Evolutionary conservation across 1,284 basidiomycete species (phyloP).

Genomic region (Cutaneotrichosporon dermatis): DNA sequence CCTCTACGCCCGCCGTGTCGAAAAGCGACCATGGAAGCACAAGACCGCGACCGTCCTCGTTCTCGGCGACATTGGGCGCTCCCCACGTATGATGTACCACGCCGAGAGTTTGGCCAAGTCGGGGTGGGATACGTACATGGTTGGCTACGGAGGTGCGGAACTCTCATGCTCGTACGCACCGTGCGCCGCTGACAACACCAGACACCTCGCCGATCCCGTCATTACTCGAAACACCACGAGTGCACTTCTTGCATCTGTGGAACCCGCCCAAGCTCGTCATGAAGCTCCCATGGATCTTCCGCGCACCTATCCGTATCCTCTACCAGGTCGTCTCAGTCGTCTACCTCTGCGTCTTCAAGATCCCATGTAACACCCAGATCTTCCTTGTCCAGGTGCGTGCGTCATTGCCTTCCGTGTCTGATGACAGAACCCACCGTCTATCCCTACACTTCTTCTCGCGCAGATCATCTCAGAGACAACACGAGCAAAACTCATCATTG

Average conservation of each 20-base stretch:
- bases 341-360: conserved; percentile 55
- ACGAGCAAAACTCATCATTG: conserved; percentile 83
- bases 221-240: conserved; percentile 60
- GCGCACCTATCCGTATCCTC: conserved; percentile 75
- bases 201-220: conserved; percentile 70
- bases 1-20: conserved; percentile 10
- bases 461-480: conserved; percentile 65
- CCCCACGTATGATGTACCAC: conserved; percentile 98
- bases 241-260: conserved; percentile 64
- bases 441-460: conserved; percentile 85
- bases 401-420: background rate
- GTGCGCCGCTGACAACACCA: conserved; percentile 34
- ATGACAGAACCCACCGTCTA: conserved; percentile 85
- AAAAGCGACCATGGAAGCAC: conserved; percentile 21
- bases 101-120: conserved; percentile 82
- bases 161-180: too few species aligned
- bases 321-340: conserved; percentile 66
- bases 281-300: conserved; percentile 59
- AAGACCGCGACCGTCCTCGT: conserved; percentile 76
- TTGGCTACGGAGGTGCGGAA: conserved; percentile 73
- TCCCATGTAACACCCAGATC: conserved; percentile 70
- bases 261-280: conserved; percentile 64
- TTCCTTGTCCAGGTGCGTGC: conserved; percentile 77
- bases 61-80: conserved; percentile 90
- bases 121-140: conserved; percentile 71